Base-by-base conservation (phyloP, 805 yeast genomes). In the Kuraishia capsulata region DNA sequence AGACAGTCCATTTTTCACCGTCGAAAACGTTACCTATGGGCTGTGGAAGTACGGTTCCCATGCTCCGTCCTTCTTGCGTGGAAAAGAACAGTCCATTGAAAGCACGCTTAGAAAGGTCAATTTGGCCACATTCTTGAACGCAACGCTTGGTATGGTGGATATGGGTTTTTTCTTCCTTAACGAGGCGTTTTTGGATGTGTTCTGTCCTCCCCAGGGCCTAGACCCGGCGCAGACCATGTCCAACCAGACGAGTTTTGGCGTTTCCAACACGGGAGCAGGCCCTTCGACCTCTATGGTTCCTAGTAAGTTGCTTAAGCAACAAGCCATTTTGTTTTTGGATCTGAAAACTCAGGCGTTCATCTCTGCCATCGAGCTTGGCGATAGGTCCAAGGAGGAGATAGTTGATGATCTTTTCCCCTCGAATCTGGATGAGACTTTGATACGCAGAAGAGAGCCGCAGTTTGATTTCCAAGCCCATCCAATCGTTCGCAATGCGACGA, bases 281-380 rank as follows among this genome's bases (percentile, higher is more conserved):
- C 32, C 37, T 9, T 34, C 36, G 11, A 16, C 44, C 8, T 34
- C 35, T 6, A 30, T 17, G 26, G 31, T 23, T 11, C 28, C 39
- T 19, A 26, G 33, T 3, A 61, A 60, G 48, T 63, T 92, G 31
- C 62, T 87, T 42, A 88, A 88, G 54, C 75, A 83, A 8, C 96
- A 86, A 48, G 88, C 92, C 0, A 76, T 75, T 10, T 60, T 92
- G 37, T 87, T 71, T 48, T 65, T 92, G 30, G 97, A 92, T 48
- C 69, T 92, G 54, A 92, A 92, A 56, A 92, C 98, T 0, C 98
- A 92, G 58, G 96, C 96, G 0, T 92, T 78, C 53, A 88, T 92
- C 17, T 81, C 96, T 1, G 96, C 95, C 0, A 58, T 89, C 42
- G 85, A 81, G 51, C 68, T 79, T 1, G 67, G 65, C n/a, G 67